Evolutionary conservation across 176 grass and related monocot species (phyloP), one percentile per base, ranked within the genome.

Genomic region (Carex pumila): DNA sequence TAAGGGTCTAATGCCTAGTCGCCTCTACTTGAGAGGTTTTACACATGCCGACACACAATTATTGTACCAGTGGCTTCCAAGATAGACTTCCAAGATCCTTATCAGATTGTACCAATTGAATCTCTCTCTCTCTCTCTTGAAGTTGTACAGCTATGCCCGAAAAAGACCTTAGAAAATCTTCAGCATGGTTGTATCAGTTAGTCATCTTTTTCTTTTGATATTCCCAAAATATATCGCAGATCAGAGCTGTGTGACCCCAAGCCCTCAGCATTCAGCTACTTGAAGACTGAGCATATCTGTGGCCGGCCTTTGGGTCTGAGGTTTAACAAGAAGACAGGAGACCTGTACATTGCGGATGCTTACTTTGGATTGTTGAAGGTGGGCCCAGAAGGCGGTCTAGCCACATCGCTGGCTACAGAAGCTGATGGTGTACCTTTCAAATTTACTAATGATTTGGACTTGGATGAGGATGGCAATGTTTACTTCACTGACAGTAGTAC

Each of bases 391-490:
- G 95, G 95, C 66, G 95, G 95, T 0, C 64, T 93, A 25, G 90
- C 95, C 59, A 94, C 86, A 41, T 84, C 90, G 58, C 47, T 98
- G 57, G 88, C 89, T 5, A 90, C 86, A 12, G 89, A 94, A 87
- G 95, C 95, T 25, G 95, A 98, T 85, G 92, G 95, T 32, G 85
- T 91, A 15, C 92, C 86, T 2, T 84, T 98, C 9, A 98, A 94
- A 50, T 98, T 98, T 85, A 98, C 95, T 50, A 94, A 98, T 62
- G 95, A 98, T 79, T 87, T 98, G 45, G 95, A 94, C 65, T 66
- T 98, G 60, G 95, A 98, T 83, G 86, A 88, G 32, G 89, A 93
- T 25, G 91, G 89, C 74, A 98, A 94, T 49, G 85, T 98, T 47
- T 94, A 94, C 84, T 94, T 98, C 87, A 90, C 95, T 0, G 95